phyloP scores from a whole-genome alignment of 805 yeast species.

The Yarrowia porcina region DNA sequence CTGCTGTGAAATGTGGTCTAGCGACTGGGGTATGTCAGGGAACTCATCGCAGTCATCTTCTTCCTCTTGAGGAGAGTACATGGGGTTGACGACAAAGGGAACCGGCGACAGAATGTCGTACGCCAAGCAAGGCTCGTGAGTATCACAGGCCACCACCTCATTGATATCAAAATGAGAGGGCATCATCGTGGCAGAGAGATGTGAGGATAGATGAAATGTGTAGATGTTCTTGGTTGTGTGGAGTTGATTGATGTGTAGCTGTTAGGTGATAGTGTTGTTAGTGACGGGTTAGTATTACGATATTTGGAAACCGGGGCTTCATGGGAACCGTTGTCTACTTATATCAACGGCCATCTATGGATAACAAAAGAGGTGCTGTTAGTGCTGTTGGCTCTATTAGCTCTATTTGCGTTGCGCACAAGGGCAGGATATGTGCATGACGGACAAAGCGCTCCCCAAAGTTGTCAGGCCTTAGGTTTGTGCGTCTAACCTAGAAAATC shows the following conservation, averaged over 20 bases:
- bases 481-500: constrained; percentile 21
- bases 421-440: constrained; percentile 18
- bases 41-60: constrained; percentile 21
- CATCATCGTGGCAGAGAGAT: constrained; percentile 10
- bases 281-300: background rate
- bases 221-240: background rate
- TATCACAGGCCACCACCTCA: constrained; percentile 13
- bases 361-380: constrained; percentile 17
- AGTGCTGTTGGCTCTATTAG: constrained; percentile 13
- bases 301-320: background rate
- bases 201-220: background rate
- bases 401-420: constrained; percentile 19
- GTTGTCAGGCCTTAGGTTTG: background rate
- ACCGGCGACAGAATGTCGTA: constrained; percentile 17
- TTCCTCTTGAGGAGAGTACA: constrained; percentile 23
- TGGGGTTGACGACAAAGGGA: constrained; percentile 18
- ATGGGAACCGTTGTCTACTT: background rate
- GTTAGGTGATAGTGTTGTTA: background rate
- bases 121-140: constrained; percentile 13
- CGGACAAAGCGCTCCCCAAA: constrained; percentile 1
- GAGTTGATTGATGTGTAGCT: no score
- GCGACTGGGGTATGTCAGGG: constrained; percentile 19
- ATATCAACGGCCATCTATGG: background rate
- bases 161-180: constrained; percentile 25
- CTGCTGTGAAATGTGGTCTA: background rate